These are phyloP conservation scores for Pseudomonodictys pantanalensis DNA, from an alignment of 495 filamentous ascomycete genomes.

Conservation along the genomic window DNA sequence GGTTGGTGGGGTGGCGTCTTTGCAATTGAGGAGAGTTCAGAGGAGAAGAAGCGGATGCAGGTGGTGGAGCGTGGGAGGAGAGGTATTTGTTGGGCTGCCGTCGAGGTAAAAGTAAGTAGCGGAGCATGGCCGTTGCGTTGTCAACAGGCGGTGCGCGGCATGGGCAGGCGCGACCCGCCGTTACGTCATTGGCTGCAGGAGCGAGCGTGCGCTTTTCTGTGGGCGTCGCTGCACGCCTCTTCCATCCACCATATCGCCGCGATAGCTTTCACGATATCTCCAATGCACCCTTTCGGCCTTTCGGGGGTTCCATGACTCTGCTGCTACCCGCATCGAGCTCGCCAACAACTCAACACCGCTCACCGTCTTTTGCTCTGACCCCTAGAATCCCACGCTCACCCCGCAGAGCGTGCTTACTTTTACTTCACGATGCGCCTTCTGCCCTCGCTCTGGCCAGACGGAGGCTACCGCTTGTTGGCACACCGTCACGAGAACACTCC, in stretches of 20 bases:
- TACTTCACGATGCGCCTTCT: background rate
- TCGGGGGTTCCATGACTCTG: no score
- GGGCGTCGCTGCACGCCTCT: background rate
- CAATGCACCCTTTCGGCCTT: no score
- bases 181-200: conserved; percentile 6
- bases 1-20: background rate
- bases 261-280: background rate
- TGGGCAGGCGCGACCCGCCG: background rate
- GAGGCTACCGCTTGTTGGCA: no score
- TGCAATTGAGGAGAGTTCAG: background rate
- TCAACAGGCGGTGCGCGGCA: background rate
- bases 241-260: background rate
- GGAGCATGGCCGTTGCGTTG: background rate
- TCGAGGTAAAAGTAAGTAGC: background rate
- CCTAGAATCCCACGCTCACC: background rate
- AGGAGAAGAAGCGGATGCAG: background rate
- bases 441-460: background rate
- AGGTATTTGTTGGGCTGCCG: background rate
- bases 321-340: no score
- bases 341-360: background rate
- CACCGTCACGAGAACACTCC: no score
- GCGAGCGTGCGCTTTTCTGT: background rate
- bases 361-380: background rate
- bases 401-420: background rate
- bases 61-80: background rate